Evolutionary conservation across 2,329 filamentous ascomycete genomes (phyloP).

Genomic region (Fusarium nisikadoi): DNA sequence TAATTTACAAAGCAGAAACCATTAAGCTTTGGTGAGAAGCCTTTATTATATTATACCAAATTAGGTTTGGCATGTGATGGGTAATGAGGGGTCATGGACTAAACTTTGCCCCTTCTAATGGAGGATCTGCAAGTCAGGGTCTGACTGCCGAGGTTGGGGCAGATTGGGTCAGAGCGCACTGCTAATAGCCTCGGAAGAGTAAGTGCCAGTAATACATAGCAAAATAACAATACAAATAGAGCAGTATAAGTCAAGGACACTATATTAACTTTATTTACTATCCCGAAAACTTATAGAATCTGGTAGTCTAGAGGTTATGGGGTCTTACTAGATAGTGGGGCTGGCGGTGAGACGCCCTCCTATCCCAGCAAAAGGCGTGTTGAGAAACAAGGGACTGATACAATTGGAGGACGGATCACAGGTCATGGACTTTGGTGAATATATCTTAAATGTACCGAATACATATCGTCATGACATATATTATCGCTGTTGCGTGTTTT

Average conservation of each 20-base stretch:
- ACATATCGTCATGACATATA: too few species aligned
- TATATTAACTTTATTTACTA: too few species aligned
- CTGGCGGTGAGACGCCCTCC: neutral
- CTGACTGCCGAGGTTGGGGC: neutral
- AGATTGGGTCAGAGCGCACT: neutral
- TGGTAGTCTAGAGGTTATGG: too few species aligned
- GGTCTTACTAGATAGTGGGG: neutral
- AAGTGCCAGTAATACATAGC: neutral
- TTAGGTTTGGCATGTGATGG: neutral
- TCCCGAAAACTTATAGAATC: too few species aligned
- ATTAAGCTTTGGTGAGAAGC: too few species aligned
- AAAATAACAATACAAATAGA: neutral
- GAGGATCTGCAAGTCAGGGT: neutral
- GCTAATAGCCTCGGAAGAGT: neutral
- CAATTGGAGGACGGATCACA: neutral
- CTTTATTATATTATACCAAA: neutral
- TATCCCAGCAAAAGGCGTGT: neutral
- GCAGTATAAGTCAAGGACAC: too few species aligned
- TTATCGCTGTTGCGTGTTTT: too few species aligned
- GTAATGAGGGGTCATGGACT: neutral
- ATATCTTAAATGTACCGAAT: too few species aligned
- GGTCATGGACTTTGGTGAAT: too few species aligned
- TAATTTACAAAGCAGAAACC: accelerated
- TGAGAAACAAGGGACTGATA: neutral
- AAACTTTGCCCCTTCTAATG: neutral